Percentiles rank a stretch among this genome's conserved stretches.
phyloP scores from a whole-genome alignment of 108 stramenopile species.

The Skeletonema costatum region DNA sequence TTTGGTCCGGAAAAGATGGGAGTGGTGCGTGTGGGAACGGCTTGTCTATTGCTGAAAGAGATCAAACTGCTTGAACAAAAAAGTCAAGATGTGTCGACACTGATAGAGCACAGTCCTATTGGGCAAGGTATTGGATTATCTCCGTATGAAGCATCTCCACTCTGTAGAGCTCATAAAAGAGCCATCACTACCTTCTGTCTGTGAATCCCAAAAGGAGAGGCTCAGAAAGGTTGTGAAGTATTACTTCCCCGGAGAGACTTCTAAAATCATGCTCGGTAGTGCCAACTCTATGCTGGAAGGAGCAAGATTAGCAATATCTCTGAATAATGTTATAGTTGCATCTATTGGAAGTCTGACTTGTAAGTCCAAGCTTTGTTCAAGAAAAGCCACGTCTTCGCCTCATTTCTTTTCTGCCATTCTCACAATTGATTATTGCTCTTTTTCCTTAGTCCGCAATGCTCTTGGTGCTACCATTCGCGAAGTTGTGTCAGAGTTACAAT shows the following conservation, averaged over 20 bases:
- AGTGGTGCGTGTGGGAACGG: constrained; percentile 7
- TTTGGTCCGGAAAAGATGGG: constrained; percentile 17
- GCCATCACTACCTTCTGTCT: neutral
- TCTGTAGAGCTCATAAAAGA: neutral
- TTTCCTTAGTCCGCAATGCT: too few relatives aligned
- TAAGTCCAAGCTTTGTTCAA: too few relatives aligned
- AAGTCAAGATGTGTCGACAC: neutral
- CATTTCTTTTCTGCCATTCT: too few relatives aligned
- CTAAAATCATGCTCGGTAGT: too few relatives aligned
- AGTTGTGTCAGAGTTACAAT: too few relatives aligned
- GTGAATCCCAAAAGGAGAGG: constrained; percentile 6
- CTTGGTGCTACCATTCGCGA: too few relatives aligned
- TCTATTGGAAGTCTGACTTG: too few relatives aligned
- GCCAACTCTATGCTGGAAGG: too few relatives aligned
- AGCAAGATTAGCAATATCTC: too few relatives aligned
- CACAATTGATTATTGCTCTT: too few relatives aligned
- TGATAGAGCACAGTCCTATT: neutral
- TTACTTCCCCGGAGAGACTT: constrained; percentile 37
- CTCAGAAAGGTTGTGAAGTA: constrained; percentile 13
- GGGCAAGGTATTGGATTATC: neutral
- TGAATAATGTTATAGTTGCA: too few relatives aligned
- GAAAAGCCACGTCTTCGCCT: too few relatives aligned
- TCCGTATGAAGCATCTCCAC: neutral
- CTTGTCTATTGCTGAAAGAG: constrained; percentile 10
- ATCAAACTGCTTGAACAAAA: constrained; percentile 14